Percentiles rank a stretch among this genome's conserved stretches.
Evolutionary conservation across 2,329 filamentous ascomycete genomes (phyloP).

Genomic region (Diaporthe australafricana): DNA sequence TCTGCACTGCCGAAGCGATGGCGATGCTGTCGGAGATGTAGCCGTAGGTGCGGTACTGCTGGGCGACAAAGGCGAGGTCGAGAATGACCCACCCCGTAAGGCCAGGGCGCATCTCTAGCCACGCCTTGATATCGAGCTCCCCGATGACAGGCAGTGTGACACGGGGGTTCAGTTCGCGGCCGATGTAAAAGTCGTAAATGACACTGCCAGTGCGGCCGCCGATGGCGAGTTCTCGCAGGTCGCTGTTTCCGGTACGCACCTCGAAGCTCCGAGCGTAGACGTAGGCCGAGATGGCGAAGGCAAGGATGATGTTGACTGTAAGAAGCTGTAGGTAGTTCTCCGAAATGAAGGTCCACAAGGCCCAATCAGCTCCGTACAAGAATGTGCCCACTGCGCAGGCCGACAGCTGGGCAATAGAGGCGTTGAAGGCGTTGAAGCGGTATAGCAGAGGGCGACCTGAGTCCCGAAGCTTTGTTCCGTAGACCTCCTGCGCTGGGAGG

Average conservation of each 20-base stretch:
- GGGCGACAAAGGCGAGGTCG: constrained; percentile 82
- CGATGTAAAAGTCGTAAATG: constrained; percentile 93
- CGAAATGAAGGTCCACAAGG: constrained; percentile 88
- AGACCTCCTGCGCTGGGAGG: constrained; percentile 76
- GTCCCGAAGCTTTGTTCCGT: constrained; percentile 75
- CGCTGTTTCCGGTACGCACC: constrained; percentile 76
- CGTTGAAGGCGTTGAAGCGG: constrained; percentile 80
- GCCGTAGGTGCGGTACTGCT: constrained; percentile 85
- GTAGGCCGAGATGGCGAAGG: constrained; percentile 75
- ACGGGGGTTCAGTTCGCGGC: constrained; percentile 89
- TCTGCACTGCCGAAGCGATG: constrained; percentile 80
- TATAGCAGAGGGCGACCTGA: constrained; percentile 79
- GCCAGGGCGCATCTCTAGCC: constrained; percentile 85
- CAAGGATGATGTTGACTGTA: constrained; percentile 81
- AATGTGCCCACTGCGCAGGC: constrained; percentile 77
- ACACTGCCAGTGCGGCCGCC: constrained; percentile 84
- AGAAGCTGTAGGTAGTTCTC: constrained; percentile 87
- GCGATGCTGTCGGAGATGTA: constrained; percentile 85
- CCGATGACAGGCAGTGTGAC: constrained; percentile 79
- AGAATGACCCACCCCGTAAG: constrained; percentile 87
- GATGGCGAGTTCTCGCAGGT: constrained; percentile 79
- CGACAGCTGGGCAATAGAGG: constrained; percentile 75
- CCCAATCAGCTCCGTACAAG: constrained; percentile 79
- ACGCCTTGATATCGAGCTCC: constrained; percentile 86
- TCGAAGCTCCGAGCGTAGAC: constrained; percentile 84